Evolutionary conservation across 1,284 basidiomycete species (phyloP), one percentile per base, ranked within the genome.

Genomic region (Heliocybe sulcata): DNA sequence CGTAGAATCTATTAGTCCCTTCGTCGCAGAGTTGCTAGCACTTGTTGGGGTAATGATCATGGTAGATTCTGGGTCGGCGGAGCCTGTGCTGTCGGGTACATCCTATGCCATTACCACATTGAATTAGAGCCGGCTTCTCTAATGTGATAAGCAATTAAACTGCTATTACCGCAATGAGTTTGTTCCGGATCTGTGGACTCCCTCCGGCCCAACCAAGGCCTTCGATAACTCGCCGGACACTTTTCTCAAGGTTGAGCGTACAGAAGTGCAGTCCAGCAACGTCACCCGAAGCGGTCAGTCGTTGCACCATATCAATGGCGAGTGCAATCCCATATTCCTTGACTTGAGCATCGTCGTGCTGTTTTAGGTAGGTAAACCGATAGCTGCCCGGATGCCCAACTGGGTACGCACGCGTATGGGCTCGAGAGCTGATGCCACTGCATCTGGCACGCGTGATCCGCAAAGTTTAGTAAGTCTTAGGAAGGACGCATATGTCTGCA

Each of bases 221-320:
- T 63, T 94, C 92, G 50, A 99, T 74, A 3, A 98, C 86, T n/a
- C 85, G 82, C 53, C 88, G 87, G 4, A 98, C 89, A 61, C 94
- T 97, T 75, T 94, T 96, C 69, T 99, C 97, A 16, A 99, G 80
- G 69, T 99, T 99, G 60, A 99, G 79, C 2, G 97, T 99, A 70
- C 94, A 98, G 61, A 99, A 88, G 69, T 99, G 95, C 53, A 98
- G 87, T 1, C 94, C 94, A 2, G 79, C 77, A 19, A 98, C 77
- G 22, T 80, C 80, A 9, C 83, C 80, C 55, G 85, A 80, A 1
- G 59, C 61, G 2, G 73, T 79, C 55, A 89, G 66, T 48, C 74
- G 74, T 51, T 65, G 70, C 58, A 97, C 87, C 77, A 90, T 94
- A 49, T 83, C 75, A 2, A 89, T 84, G 1, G 91, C 89, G 1